phyloP scores from a whole-genome alignment of 1,139 yeast species.

The Schwanniomyces etchellsii region DNA sequence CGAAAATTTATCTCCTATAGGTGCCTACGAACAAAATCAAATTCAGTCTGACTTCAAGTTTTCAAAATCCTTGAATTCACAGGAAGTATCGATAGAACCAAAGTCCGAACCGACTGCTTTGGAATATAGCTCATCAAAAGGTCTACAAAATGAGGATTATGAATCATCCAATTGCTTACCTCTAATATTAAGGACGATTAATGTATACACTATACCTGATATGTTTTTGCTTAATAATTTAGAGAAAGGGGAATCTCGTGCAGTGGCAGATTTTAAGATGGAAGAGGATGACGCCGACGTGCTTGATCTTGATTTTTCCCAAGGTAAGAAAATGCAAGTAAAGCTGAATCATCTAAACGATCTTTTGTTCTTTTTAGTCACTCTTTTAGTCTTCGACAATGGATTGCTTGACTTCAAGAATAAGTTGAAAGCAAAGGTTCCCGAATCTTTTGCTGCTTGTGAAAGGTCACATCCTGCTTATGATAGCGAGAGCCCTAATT shows the following conservation, averaged over 20 bases:
- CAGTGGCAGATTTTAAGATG: conserved; percentile 25
- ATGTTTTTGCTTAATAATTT: conserved; percentile 34
- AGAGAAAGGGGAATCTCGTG: background rate
- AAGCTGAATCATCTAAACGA: conserved; percentile 25
- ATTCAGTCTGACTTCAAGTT: background rate
- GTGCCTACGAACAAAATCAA: background rate
- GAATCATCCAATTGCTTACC: conserved; percentile 56
- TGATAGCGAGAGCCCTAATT: conserved; percentile 1
- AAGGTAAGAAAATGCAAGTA: conserved; percentile 27
- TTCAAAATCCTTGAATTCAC: background rate
- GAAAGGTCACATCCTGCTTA: background rate
- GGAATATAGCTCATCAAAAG: too few relatives aligned
- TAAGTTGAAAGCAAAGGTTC: conserved; percentile 8
- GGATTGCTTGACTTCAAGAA: conserved; percentile 16
- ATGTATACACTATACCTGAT: conserved; percentile 54
- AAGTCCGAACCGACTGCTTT: background rate
- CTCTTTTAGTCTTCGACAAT: conserved; percentile 33
- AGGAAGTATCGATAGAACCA: background rate
- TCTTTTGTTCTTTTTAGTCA: conserved; percentile 27
- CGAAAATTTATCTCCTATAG: background rate
- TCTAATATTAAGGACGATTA: conserved; percentile 55
- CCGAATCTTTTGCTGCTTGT: conserved; percentile 8
- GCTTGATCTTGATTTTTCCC: conserved; percentile 26
- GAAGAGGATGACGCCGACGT: conserved; percentile 26
- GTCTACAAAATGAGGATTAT: conserved; percentile 9